Conservation (phyloP, 202 grass and related monocot genomes). For the Panicum hallii region DNA sequence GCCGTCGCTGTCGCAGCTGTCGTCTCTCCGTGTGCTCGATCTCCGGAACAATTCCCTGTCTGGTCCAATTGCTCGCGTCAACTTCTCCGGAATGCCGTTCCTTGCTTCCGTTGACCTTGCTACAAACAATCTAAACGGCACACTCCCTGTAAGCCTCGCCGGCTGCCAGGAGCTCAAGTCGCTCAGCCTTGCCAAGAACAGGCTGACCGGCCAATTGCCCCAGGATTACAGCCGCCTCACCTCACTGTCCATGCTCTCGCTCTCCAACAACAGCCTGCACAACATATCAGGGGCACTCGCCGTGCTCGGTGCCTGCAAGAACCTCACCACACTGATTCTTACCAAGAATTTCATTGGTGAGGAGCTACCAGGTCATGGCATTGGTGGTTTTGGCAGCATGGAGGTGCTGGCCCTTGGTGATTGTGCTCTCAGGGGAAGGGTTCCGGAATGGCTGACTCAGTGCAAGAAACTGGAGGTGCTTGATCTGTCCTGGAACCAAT, state of each 20-base stretch:
- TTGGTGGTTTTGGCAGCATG: constrained; percentile 56
- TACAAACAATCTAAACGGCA: constrained; percentile 70
- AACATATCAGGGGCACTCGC: constrained; percentile 65
- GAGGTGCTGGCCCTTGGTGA: constrained; percentile 84
- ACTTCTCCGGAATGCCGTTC: constrained; percentile 71
- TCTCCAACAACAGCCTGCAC: constrained; percentile 94
- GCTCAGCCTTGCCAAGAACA: constrained; percentile 88
- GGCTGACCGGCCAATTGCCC: constrained; percentile 65
- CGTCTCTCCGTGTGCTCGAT: constrained; percentile 65
- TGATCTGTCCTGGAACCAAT: constrained; percentile 94
- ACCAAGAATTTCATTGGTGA: constrained; percentile 86
- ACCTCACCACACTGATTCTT: constrained; percentile 83
- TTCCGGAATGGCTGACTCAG: constrained; percentile 62
- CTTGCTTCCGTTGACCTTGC: constrained; percentile 84
- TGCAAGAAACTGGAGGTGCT: constrained; percentile 86
- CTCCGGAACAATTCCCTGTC: constrained; percentile 88
- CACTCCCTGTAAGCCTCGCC: constrained; percentile 65
- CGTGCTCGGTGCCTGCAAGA: constrained; percentile 61
- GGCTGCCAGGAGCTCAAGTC: constrained; percentile 68
- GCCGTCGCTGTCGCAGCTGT: constrained; percentile 55
- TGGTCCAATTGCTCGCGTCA: constrained; percentile 60
- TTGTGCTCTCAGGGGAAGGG: constrained; percentile 69
- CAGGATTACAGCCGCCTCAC: constrained; percentile 52
- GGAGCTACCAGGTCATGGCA: constrained; percentile 54
- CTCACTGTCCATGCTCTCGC: constrained; percentile 72